Percentiles rank a stretch among this genome's conserved stretches.
These are phyloP conservation scores for Venturia nashicola DNA, from an alignment of 2,329 filamentous ascomycete genomes.

Conservation along the genomic window DNA sequence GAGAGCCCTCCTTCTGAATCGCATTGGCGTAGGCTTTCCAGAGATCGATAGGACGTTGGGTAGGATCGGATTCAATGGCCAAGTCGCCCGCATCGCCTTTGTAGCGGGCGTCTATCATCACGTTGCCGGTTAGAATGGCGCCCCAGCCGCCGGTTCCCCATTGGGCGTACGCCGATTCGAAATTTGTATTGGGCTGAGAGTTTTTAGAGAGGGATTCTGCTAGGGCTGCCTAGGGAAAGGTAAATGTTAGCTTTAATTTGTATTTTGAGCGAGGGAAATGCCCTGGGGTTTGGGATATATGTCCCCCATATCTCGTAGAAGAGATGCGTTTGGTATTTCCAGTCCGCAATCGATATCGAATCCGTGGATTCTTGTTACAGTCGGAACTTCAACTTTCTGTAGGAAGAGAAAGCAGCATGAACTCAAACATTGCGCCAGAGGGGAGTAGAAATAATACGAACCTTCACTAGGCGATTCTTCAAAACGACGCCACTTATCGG, in stretches of 20 bases:
- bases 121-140: conserved; percentile 1
- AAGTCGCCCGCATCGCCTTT: neutral
- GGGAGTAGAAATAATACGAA: neutral
- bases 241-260: neutral
- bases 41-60: neutral
- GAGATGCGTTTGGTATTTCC: too few relatives aligned
- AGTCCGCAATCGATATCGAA: too few relatives aligned
- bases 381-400: too few relatives aligned
- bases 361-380: too few relatives aligned
- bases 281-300: too few relatives aligned
- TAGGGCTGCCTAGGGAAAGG: neutral
- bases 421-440: too few relatives aligned
- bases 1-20: neutral
- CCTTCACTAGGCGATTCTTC: neutral
- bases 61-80: neutral
- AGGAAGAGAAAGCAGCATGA: too few relatives aligned
- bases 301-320: too few relatives aligned
- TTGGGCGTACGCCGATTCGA: neutral
- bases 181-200: neutral
- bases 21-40: conserved; percentile 4
- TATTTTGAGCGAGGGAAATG: neutral
- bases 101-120: neutral
- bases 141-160: neutral
- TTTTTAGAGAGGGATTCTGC: neutral
- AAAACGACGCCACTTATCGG: neutral